Evolutionary conservation across 331 rosid species (phyloP).

Genomic region (Malus hybrid): DNA sequence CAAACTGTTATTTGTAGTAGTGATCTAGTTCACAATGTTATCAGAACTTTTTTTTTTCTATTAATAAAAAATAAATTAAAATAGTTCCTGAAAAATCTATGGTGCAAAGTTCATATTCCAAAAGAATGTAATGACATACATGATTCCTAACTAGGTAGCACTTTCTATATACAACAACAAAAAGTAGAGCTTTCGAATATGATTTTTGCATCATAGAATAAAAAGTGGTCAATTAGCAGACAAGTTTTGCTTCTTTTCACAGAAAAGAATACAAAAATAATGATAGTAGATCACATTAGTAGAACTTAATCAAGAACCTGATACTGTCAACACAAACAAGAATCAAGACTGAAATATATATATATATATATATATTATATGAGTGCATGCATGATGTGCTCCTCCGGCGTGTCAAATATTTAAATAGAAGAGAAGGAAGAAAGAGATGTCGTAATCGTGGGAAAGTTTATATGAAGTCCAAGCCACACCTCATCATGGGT

Average conservation of each 20-base stretch:
- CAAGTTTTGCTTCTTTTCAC: no score
- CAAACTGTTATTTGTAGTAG: no score
- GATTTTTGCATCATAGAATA: not conserved
- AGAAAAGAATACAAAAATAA: no score
- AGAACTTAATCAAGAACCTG: conserved; percentile 21
- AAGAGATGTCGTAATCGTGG: not conserved
- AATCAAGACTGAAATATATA: conserved; percentile 16
- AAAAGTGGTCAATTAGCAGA: no score
- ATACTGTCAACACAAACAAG: conserved; percentile 21
- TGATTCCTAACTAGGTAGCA: not conserved
- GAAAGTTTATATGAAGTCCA: conserved; percentile 29
- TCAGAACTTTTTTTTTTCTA: not conserved
- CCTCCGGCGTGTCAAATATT: conserved; percentile 9
- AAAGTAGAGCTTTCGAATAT: not conserved
- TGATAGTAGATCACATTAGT: no score
- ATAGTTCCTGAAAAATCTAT: no score
- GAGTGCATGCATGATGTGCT: conserved; percentile 4
- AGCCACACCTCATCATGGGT: conserved; percentile 66
- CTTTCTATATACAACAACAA: not conserved
- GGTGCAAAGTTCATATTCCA: not conserved
- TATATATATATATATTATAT: not conserved
- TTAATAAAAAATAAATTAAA: no score
- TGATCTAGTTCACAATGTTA: not conserved
- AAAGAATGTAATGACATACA: not conserved
- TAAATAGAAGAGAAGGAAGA: not conserved